phyloP scores from a whole-genome alignment of 2,329 filamentous ascomycete species.

The Colletotrichum gigasporum region DNA sequence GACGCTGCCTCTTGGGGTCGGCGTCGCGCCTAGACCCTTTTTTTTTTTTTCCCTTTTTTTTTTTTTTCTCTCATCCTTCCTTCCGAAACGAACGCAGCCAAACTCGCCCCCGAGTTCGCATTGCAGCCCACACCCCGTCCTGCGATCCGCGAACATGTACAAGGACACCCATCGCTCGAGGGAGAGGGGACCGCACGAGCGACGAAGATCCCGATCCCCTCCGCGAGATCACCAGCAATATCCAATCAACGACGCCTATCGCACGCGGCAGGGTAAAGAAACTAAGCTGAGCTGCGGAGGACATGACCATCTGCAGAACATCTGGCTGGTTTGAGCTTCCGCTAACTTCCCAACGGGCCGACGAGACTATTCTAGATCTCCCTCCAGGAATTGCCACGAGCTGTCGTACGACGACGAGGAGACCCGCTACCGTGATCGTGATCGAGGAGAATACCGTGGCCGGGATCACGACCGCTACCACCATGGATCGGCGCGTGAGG shows the following conservation, averaged over 20 bases:
- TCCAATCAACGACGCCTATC: constrained; percentile 50
- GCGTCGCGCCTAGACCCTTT: constrained; percentile 1
- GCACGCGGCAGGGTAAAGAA: constrained; percentile 61
- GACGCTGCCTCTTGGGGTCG: constrained; percentile 10
- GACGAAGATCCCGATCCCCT: constrained; percentile 33
- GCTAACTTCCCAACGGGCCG: constrained; percentile 57
- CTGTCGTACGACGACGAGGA: constrained; percentile 44
- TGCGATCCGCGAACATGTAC: constrained; percentile 27
- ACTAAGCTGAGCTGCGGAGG: constrained; percentile 33
- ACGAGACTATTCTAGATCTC: constrained; percentile 55
- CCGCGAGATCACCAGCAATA: constrained; percentile 30
- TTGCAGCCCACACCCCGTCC: constrained; percentile 8
- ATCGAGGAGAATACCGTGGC: constrained; percentile 7
- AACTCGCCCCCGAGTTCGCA: constrained; percentile 2
- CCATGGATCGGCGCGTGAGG: constrained; percentile 35
- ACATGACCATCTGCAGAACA: constrained; percentile 31
- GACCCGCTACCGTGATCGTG: constrained; percentile 33
- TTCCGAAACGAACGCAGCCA: constrained; percentile 13
- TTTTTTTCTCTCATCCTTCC: not conserved
- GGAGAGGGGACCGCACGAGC: constrained; percentile 31
- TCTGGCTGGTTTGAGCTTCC: constrained; percentile 42
- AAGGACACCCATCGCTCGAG: constrained; percentile 23
- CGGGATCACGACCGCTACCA: constrained; percentile 34
- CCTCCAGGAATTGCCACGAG: constrained; percentile 45
- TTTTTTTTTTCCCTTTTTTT: not conserved